These are phyloP conservation scores for Leucosporidium scottii DNA, from an alignment of 768 basidiomycete genomes.

Conservation along the genomic window DNA sequence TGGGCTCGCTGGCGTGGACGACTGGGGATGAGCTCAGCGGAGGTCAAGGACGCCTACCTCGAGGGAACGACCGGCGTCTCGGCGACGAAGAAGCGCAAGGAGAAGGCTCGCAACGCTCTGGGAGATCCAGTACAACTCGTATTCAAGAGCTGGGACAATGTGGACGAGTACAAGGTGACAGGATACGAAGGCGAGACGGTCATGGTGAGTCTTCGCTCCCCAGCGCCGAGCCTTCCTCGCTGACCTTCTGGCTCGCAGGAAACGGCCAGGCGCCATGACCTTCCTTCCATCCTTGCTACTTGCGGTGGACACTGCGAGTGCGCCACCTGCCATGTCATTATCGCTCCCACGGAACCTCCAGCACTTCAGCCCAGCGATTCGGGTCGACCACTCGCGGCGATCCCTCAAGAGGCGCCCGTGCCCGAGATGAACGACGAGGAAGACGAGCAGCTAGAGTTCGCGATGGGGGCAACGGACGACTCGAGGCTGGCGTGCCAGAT, in stretches of 20 bases:
- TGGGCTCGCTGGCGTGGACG: conserved; percentile 33
- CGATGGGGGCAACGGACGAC: conserved; percentile 30
- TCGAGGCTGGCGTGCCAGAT: conserved; percentile 32
- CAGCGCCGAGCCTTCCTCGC: background rate
- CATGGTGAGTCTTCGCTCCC: conserved; percentile 21
- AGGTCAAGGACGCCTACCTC: background rate
- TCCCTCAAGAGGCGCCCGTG: background rate
- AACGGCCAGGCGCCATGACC: conserved; percentile 11
- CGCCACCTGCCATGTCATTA: conserved; percentile 35
- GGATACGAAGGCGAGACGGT: conserved; percentile 34
- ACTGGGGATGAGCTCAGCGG: conserved; percentile 8
- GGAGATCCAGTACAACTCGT: conserved; percentile 27
- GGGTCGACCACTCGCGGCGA: background rate
- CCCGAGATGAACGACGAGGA: conserved; percentile 34
- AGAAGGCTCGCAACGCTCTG: conserved; percentile 11
- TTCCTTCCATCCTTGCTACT: conserved; percentile 30
- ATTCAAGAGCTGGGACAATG: conserved; percentile 25
- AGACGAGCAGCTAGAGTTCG: conserved; percentile 37
- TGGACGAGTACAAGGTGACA: conserved; percentile 5
- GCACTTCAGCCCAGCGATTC: background rate
- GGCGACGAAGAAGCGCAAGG: background rate
- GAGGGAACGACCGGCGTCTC: background rate
- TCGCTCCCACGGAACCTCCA: conserved; percentile 9
- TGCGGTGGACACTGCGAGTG: conserved; percentile 37
- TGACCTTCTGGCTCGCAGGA: conserved; percentile 10